These are phyloP conservation scores for Ogataea degrootiae DNA, from an alignment of 805 yeast species.

Conservation along the genomic window DNA sequence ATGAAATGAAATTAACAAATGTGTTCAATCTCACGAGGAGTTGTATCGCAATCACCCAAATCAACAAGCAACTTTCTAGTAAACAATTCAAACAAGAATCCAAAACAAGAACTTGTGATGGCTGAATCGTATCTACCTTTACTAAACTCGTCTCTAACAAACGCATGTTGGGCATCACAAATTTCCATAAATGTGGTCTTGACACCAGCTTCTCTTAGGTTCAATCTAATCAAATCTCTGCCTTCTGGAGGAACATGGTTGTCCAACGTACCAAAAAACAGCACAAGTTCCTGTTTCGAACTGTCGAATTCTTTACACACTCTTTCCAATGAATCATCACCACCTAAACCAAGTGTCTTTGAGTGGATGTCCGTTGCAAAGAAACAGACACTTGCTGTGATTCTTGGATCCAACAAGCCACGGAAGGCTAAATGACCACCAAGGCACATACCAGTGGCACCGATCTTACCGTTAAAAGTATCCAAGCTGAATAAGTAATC, in stretches of 20 bases:
- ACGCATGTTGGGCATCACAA: constrained; percentile 80
- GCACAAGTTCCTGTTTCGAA: constrained; percentile 46
- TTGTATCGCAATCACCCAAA: constrained; percentile 58
- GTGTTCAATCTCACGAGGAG: constrained; percentile 47
- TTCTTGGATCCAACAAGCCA: constrained; percentile 57
- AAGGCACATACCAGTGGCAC: constrained; percentile 84
- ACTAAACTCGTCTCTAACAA: constrained; percentile 71
- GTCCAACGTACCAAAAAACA: constrained; percentile 76
- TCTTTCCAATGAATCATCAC: constrained; percentile 62
- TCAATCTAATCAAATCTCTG: constrained; percentile 61
- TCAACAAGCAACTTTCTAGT: constrained; percentile 63
- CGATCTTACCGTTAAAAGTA: constrained; percentile 68
- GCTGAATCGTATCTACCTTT: constrained; percentile 85
- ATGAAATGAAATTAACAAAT: constrained; percentile 42
- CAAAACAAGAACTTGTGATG: constrained; percentile 60
- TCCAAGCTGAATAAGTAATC: constrained; percentile 54
- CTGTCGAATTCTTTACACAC: constrained; percentile 46
- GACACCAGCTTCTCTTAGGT: constrained; percentile 53
- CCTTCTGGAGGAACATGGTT: constrained; percentile 79
- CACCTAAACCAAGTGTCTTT: constrained; percentile 60
- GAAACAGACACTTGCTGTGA: constrained; percentile 66
- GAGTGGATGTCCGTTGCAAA: constrained; percentile 79
- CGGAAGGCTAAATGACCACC: constrained; percentile 82
- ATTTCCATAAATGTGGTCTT: constrained; percentile 69
- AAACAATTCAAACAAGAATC: constrained; percentile 66